phyloP scores from a whole-genome alignment of 1,139 yeast genomes.

The Hemisphaericaspora lyxosophila region DNA sequence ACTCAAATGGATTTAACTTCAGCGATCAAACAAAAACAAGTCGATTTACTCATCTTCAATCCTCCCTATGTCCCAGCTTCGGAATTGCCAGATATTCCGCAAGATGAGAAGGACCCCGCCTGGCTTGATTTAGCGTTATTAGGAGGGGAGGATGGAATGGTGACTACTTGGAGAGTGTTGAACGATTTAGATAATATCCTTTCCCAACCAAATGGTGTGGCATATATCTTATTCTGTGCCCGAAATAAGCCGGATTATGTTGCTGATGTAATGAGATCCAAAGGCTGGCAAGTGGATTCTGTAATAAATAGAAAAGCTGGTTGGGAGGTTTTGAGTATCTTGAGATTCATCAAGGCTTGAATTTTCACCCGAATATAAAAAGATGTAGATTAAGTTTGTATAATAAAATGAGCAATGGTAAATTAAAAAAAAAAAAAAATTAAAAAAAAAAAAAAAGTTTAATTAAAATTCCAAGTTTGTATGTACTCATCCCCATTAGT shows the following conservation, averaged over 20 bases:
- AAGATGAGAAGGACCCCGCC: slow-evolving; percentile 40
- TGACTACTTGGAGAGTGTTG: slow-evolving; percentile 66
- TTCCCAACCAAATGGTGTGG: slow-evolving; percentile 55
- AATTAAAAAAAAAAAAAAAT: not conserved
- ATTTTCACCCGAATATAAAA: no score
- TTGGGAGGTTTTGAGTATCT: slow-evolving; percentile 88
- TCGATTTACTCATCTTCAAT: slow-evolving; percentile 80
- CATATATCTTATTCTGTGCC: slow-evolving; percentile 84
- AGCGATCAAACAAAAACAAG: slow-evolving; percentile 41
- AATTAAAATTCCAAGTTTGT: no score
- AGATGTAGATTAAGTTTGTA: no score
- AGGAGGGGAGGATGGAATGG: slow-evolving; percentile 93
- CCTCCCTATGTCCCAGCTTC: slow-evolving; percentile 97
- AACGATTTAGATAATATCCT: slow-evolving; percentile 49
- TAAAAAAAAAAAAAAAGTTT: no score
- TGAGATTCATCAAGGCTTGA: slow-evolving; percentile 39
- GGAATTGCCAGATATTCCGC: slow-evolving; percentile 57
- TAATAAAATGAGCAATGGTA: no score
- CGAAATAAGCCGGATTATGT: slow-evolving; percentile 75
- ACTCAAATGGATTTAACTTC: slow-evolving; percentile 59
- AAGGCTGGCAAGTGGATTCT: slow-evolving; percentile 56
- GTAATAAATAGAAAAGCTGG: slow-evolving; percentile 79
- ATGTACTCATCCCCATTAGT: no score
- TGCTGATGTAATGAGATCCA: slow-evolving; percentile 41
- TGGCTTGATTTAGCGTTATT: slow-evolving; percentile 89